Evolutionary conservation across 768 basidiomycete genomes (phyloP), one percentile per base, ranked within the genome.

Genomic region (Scleroderma bovista): DNA sequence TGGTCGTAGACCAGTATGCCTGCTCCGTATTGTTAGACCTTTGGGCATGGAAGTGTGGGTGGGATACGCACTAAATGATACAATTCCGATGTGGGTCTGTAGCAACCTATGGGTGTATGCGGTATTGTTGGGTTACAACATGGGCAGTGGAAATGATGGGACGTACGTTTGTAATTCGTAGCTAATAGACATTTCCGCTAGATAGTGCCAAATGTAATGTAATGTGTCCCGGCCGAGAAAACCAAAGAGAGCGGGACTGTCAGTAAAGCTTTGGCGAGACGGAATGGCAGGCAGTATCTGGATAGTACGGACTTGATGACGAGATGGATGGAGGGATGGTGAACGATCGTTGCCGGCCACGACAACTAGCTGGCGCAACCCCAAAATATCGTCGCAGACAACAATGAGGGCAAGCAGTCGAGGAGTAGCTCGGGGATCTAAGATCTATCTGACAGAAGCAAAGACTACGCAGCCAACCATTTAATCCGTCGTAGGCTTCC

Each of bases 1-100:
- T 59, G 59, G 58, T 69, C 67, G 53, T 67, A 69, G 38, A 60
- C 58, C 26, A 67, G 46, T 1, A 68, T 23, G 15, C 53, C 68
- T 69, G 50, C 16, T 19, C 15, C 15, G 32, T 15, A 1, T 22
- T 22, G 36, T 36, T 15, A 36, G 23, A 22, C 2, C 6, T 42
- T n/a, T 10, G 2, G 31, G n/a, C 10, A 9, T n/a, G 26, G 19
- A 41, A 12, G 26, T 15, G 15, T 17, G 10, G 38, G 8, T 24
- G 26, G 19, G 31, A 13, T 12, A 38, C 26, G 24, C 33, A 54
- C 53, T 43, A 23, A 40, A 16, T 13, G 44, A 50, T 33, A 43
- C 34, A 15, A 51, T 8, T 2, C n/a, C 34, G 19, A 47, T 13
- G 29, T 47, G 42, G 2, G 41, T 15, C 33, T 38, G 22, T 10